phyloP scores from a whole-genome alignment of 2,329 filamentous ascomycete genomes.

The Pestalotiopsis sp. region DNA sequence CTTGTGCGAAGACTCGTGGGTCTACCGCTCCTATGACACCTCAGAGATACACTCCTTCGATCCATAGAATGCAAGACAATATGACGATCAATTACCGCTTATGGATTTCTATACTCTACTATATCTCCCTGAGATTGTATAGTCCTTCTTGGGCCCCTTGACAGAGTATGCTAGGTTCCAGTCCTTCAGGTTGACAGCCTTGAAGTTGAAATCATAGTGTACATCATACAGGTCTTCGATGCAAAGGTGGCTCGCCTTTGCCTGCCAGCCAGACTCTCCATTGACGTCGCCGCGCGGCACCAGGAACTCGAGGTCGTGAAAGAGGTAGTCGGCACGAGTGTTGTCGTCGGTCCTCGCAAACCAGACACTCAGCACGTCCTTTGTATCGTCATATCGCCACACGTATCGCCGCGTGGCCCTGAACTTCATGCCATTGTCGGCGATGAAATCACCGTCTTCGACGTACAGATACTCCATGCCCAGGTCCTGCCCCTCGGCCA shows the following conservation, averaged over 20 bases:
- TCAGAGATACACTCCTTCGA: not conserved
- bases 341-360: conserved; percentile 67
- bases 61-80: not conserved
- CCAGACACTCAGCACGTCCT: conserved; percentile 69
- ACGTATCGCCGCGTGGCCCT: conserved; percentile 66
- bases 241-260: conserved; percentile 69
- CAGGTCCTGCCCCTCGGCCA: conserved; percentile 27
- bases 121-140: conserved; percentile 59
- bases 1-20: not conserved
- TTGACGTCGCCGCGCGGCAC: conserved; percentile 25
- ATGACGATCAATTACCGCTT: not conserved
- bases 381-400: conserved; percentile 66
- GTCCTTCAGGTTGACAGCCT: conserved; percentile 53
- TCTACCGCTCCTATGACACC: not conserved
- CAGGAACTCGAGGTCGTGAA: conserved; percentile 70
- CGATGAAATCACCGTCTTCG: conserved; percentile 65
- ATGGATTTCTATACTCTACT: not conserved
- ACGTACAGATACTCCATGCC: conserved; percentile 67
- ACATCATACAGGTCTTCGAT: conserved; percentile 72
- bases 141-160: conserved; percentile 73
- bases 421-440: conserved; percentile 56
- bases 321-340: conserved; percentile 68
- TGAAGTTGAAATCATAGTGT: conserved; percentile 65
- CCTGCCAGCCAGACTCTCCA: conserved; percentile 53
- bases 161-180: conserved; percentile 68